phyloP scores from a whole-genome alignment of 306 rosid genomes.

The Rosa rugosa region DNA sequence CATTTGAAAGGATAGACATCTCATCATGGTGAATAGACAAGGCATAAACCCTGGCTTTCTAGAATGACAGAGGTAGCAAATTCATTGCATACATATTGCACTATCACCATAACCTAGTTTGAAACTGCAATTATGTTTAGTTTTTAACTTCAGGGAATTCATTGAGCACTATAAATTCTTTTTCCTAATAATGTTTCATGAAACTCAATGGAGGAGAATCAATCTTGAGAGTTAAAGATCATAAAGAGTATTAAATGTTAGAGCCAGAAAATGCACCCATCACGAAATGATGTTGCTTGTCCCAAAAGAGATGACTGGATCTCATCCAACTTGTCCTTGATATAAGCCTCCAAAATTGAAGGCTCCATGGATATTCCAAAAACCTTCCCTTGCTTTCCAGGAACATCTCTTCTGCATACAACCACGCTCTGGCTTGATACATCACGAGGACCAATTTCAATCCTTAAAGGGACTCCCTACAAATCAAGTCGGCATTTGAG shows the following conservation, averaged over 20 bases:
- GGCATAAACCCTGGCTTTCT: not conserved
- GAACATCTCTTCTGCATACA: conserved; percentile 87
- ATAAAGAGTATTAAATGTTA: not conserved
- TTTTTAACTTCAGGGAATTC: not conserved
- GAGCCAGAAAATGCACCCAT: conserved; percentile 54
- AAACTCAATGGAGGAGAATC: conserved; percentile 1
- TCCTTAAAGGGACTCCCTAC: conserved; percentile 96
- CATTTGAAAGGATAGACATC: not conserved
- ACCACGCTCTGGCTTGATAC: conserved; percentile 84
- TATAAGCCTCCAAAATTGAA: conserved; percentile 60
- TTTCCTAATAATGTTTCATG: not conserved
- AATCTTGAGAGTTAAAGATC: not conserved
- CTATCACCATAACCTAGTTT: not conserved
- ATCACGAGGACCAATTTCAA: conserved; percentile 97
- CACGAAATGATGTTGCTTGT: conserved; percentile 75
- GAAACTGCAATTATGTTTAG: not conserved
- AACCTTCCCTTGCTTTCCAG: conserved; percentile 93
- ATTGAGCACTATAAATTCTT: not conserved
- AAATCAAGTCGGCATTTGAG: conserved; percentile 20
- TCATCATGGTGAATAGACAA: not conserved
- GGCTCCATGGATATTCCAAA: conserved; percentile 95
- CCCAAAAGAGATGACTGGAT: conserved; percentile 75
- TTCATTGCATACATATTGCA: not conserved
- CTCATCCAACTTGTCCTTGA: conserved; percentile 79
- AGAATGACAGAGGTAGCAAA: not conserved